Percentiles rank a stretch among this genome's conserved stretches.
Evolutionary conservation across 2,329 filamentous ascomycete genomes (phyloP).

Genomic region (Zasmidium angulare): DNA sequence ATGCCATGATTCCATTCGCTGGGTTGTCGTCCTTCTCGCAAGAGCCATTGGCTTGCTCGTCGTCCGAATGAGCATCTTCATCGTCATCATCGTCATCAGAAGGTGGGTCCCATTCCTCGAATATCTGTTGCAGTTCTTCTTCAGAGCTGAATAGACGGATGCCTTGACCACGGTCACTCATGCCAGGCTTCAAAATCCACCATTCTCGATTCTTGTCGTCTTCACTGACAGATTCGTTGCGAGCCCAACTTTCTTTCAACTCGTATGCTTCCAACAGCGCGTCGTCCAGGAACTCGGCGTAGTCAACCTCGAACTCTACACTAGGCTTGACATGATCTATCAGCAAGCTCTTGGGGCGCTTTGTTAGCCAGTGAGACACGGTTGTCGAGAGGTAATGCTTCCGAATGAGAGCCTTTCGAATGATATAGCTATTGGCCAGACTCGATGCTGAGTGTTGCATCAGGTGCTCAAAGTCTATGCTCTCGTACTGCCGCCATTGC

Average conservation of each 20-base stretch:
- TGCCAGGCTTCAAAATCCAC: slow-evolving; percentile 98
- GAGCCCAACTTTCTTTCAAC: slow-evolving; percentile 71
- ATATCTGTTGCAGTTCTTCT: slow-evolving; percentile 79
- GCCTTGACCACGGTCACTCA: slow-evolving; percentile 94
- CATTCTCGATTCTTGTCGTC: slow-evolving; percentile 58
- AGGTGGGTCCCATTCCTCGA: slow-evolving; percentile 85
- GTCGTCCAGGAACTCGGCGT: slow-evolving; percentile 94
- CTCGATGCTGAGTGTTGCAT: slow-evolving; percentile 60
- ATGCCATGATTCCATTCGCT: slow-evolving; percentile 68
- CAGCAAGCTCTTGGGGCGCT: slow-evolving; percentile 72
- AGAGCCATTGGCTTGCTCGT: slow-evolving; percentile 16
- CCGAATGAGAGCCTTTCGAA: slow-evolving; percentile 91
- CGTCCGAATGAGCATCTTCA: slow-evolving; percentile 41
- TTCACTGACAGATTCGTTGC: slow-evolving; percentile 56
- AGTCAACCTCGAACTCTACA: slow-evolving; percentile 91
- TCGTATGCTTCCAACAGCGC: slow-evolving; percentile 84
- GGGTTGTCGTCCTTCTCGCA: slow-evolving; percentile 29
- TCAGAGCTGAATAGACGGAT: slow-evolving; percentile 86
- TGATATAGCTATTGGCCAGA: slow-evolving; percentile 86
- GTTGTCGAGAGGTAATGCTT: slow-evolving; percentile 92
- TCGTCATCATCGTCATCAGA: slow-evolving; percentile 65
- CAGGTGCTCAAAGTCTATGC: slow-evolving; percentile 78
- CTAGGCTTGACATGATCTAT: slow-evolving; percentile 70
- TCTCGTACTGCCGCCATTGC: slow-evolving; percentile 84
- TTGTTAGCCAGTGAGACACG: slow-evolving; percentile 79